These are phyloP conservation scores for Medicago arabica DNA, from an alignment of 306 rosid genomes.

Conservation along the genomic window DNA sequence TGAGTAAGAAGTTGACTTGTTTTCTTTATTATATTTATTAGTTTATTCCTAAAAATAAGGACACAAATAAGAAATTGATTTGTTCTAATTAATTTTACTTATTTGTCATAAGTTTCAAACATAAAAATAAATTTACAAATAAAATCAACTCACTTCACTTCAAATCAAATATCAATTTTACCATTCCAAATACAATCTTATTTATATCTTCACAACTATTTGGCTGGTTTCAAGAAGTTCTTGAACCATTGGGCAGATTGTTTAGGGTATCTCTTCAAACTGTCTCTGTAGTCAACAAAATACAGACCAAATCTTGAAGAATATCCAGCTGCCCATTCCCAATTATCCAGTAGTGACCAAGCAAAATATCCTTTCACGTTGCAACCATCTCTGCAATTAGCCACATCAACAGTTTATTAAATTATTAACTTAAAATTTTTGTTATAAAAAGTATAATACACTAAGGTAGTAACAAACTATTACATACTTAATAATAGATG, in stretches of 20 bases:
- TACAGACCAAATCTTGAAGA: slow-evolving; percentile 84
- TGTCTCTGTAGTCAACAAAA: slow-evolving; percentile 74
- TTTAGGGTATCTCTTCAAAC: slow-evolving; percentile 90
- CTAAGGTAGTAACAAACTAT: neutral
- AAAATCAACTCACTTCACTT: neutral
- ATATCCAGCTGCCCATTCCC: slow-evolving; percentile 95
- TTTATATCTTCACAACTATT: neutral
- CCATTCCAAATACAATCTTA: slow-evolving; percentile 1
- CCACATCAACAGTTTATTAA: slow-evolving; percentile 28
- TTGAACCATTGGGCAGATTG: slow-evolving; percentile 84
- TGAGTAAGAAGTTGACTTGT: too few species aligned
- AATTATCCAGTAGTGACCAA: slow-evolving; percentile 92
- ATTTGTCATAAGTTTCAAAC: slow-evolving; percentile 17
- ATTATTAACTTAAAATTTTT: neutral
- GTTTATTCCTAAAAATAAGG: too few species aligned
- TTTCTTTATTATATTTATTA: too few species aligned
- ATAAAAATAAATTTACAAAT: neutral
- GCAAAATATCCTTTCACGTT: slow-evolving; percentile 93
- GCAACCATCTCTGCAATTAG: slow-evolving; percentile 81
- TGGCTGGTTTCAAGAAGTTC: slow-evolving; percentile 65
- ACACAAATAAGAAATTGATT: too few species aligned
- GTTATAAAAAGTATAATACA: neutral
- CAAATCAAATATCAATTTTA: neutral
- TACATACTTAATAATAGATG: slow-evolving; percentile 60
- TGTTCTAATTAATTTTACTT: too few species aligned